phyloP scores from a whole-genome alignment of 306 rosid genomes.

The Rosa lucieae region DNA sequence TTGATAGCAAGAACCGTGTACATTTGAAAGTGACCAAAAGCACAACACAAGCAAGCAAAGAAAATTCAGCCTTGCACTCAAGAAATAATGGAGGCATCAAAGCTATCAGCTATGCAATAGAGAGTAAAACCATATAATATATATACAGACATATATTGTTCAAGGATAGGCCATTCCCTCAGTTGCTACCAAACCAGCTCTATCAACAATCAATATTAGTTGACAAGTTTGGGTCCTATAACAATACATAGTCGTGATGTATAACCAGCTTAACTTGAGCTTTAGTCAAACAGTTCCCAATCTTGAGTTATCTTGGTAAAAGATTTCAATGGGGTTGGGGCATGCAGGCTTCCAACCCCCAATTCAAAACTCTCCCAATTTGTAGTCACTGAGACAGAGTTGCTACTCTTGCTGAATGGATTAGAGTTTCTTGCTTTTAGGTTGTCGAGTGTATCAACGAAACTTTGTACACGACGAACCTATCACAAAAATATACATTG shows the following conservation, averaged over 20 bases:
- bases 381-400: conserved; percentile 33
- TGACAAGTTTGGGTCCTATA: conserved; percentile 5
- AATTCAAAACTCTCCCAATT: conserved; percentile 62
- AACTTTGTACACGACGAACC: conserved; percentile 69
- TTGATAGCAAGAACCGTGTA: neutral
- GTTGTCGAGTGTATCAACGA: conserved; percentile 53
- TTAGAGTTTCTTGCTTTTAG: conserved; percentile 49
- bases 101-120: neutral
- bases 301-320: conserved; percentile 43
- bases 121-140: neutral
- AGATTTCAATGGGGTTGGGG: conserved; percentile 26
- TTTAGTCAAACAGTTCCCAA: conserved; percentile 50
- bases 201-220: conserved; percentile 8
- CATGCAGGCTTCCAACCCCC: conserved; percentile 43
- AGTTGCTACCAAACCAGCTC: conserved; percentile 15
- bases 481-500: conserved; percentile 23
- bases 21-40: neutral
- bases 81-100: neutral
- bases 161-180: neutral
- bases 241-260: neutral
- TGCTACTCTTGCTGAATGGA: conserved; percentile 30
- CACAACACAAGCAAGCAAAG: neutral
- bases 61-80: neutral
- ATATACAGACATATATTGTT: neutral
- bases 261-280: neutral